Percentiles rank a stretch among this genome's conserved stretches.
Evolutionary conservation across 257 asterid genomes (phyloP).

Genomic region (Solanum chilense): DNA sequence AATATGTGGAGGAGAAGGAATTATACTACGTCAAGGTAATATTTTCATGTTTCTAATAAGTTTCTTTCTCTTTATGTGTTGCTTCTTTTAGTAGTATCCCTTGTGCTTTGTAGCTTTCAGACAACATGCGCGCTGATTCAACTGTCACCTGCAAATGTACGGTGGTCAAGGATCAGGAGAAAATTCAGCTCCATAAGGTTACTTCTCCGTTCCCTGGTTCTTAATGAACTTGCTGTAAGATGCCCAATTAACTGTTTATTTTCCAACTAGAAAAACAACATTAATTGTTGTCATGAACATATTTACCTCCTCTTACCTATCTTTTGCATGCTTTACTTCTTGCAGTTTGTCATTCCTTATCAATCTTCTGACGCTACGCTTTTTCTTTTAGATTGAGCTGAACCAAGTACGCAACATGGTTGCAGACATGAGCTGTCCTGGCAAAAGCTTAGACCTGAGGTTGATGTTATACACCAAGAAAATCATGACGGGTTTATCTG

Average conservation of each 20-base stretch:
- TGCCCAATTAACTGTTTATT: background rate
- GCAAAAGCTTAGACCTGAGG: constrained; percentile 34
- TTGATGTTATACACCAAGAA: constrained; percentile 34
- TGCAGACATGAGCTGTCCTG: constrained; percentile 38
- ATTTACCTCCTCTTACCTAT: background rate
- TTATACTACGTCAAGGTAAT: constrained; percentile 27
- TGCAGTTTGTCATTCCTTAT: background rate
- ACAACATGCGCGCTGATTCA: constrained; percentile 21
- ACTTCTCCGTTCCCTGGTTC: background rate
- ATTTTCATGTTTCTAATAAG: background rate
- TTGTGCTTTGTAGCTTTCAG: constrained; percentile 18
- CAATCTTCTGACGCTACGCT: background rate
- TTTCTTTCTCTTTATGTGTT: background rate
- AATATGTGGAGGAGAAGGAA: constrained; percentile 24
- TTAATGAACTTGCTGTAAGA: background rate
- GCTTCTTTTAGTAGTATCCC: background rate
- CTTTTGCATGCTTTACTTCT: background rate
- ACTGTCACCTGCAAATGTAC: constrained; percentile 40
- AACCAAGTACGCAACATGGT: constrained; percentile 37
- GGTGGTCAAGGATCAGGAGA: constrained; percentile 5
- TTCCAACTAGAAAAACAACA: background rate
- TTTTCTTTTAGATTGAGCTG: constrained; percentile 17
- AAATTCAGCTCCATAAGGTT: constrained; percentile 33
- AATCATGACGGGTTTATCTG: constrained; percentile 15
- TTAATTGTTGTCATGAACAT: background rate